phyloP scores from a whole-genome alignment of 1,284 basidiomycete species.

The Apiotrichum veenhuisii region DNA sequence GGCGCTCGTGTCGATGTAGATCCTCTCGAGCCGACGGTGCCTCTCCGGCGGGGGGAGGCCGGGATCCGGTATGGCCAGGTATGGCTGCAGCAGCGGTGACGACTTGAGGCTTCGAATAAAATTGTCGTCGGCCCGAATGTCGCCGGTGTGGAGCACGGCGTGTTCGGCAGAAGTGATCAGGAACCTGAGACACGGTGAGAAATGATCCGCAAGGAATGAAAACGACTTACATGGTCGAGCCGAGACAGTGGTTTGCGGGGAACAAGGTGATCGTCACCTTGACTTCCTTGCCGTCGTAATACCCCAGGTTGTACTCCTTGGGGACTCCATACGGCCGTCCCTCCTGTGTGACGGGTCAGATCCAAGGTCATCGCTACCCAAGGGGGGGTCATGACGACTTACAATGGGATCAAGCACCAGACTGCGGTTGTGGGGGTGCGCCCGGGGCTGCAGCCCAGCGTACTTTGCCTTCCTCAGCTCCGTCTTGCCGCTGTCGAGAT shows the following conservation, averaged over 20 bases:
- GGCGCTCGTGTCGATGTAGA: slow-evolving; percentile 73
- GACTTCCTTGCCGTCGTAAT: slow-evolving; percentile 52
- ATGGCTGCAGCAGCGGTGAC: slow-evolving; percentile 68
- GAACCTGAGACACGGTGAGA: slow-evolving; percentile 59
- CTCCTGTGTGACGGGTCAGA: slow-evolving; percentile 19
- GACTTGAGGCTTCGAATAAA: slow-evolving; percentile 65
- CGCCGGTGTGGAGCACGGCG: slow-evolving; percentile 84
- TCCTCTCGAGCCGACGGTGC: slow-evolving; percentile 58
- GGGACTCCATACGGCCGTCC: slow-evolving; percentile 51
- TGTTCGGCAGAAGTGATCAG: slow-evolving; percentile 70
- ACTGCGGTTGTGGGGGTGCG: slow-evolving; percentile 9
- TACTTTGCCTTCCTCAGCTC: slow-evolving; percentile 58
- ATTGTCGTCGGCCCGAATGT: slow-evolving; percentile 78
- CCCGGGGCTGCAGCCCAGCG: background rate
- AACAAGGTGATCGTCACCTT: slow-evolving; percentile 67
- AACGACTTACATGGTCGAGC: slow-evolving; percentile 73
- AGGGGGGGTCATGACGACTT: too few species aligned
- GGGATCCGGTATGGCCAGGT: slow-evolving; percentile 52
- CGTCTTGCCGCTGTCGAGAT: slow-evolving; percentile 55
- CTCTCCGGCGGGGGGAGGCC: background rate
- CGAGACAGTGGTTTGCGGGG: slow-evolving; percentile 92
- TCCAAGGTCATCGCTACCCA: too few species aligned
- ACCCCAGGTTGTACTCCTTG: slow-evolving; percentile 60
- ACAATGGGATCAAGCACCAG: slow-evolving; percentile 34
- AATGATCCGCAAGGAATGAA: background rate